phyloP scores from a whole-genome alignment of 805 yeast genomes.

The Blastobotrys terrestris region DNA sequence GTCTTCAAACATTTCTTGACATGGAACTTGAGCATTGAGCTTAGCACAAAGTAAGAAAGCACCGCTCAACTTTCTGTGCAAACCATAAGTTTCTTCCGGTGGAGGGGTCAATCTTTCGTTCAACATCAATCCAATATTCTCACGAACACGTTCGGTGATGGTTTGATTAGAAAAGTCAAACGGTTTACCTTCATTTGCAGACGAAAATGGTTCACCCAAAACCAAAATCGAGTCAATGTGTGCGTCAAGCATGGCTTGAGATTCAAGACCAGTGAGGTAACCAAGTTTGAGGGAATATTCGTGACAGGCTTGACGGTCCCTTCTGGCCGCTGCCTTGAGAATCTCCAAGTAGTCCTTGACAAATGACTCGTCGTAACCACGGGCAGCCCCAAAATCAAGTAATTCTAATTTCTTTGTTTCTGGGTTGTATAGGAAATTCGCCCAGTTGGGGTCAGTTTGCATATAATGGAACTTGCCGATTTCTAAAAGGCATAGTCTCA shows the following conservation, averaged over 20 bases:
- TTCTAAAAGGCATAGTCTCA: slow-evolving; percentile 82
- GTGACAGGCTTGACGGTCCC: slow-evolving; percentile 60
- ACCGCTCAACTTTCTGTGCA: slow-evolving; percentile 93
- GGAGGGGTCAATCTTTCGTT: slow-evolving; percentile 92
- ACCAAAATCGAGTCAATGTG: slow-evolving; percentile 88
- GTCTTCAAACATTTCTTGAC: slow-evolving; percentile 68
- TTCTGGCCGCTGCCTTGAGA: slow-evolving; percentile 64
- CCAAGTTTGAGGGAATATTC: slow-evolving; percentile 69
- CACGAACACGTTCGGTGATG: slow-evolving; percentile 87
- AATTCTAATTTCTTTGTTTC: slow-evolving; percentile 70
- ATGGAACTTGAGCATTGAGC: slow-evolving; percentile 75
- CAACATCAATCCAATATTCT: slow-evolving; percentile 82
- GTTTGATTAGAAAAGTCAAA: slow-evolving; percentile 82
- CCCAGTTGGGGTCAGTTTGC: slow-evolving; percentile 99
- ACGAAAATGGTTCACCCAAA: slow-evolving; percentile 85
- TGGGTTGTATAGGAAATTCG: slow-evolving; percentile 81
- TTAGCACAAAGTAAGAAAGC: slow-evolving; percentile 86
- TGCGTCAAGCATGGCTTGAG: slow-evolving; percentile 80
- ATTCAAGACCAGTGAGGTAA: slow-evolving; percentile 85
- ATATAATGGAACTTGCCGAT: slow-evolving; percentile 79
- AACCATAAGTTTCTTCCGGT: slow-evolving; percentile 96
- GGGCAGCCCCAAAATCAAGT: slow-evolving; percentile 92
- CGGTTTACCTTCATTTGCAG: slow-evolving; percentile 39
- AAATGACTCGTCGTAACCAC: slow-evolving; percentile 67
- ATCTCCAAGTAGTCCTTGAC: slow-evolving; percentile 62